Conservation (phyloP, 1,284 basidiomycete genomes). For the Chalciporus sp. region DNA sequence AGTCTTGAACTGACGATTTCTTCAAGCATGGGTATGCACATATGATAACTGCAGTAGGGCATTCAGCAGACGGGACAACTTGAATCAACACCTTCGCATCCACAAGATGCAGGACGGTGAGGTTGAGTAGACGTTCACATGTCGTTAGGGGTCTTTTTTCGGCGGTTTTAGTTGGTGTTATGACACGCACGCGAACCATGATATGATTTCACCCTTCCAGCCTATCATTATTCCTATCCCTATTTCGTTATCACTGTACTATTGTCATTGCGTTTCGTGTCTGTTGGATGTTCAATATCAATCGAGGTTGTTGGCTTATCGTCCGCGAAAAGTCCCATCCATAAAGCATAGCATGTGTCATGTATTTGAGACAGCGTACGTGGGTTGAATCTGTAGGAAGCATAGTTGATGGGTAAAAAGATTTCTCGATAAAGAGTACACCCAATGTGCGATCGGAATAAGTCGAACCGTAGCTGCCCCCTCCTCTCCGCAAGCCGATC, state of each 20-base stretch:
- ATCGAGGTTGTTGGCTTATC: neutral
- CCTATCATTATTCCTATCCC: slow-evolving; percentile 21
- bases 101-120: slow-evolving; percentile 43
- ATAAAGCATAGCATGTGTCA: slow-evolving; percentile 17
- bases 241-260: slow-evolving; percentile 18
- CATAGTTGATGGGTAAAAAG: slow-evolving; percentile 13
- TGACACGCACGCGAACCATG: neutral
- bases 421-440: slow-evolving; percentile 16
- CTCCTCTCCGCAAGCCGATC: neutral
- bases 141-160: neutral
- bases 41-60: slow-evolving; percentile 69
- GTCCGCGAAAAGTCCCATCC: too few species aligned
- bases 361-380: slow-evolving; percentile 18
- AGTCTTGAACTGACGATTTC: neutral
- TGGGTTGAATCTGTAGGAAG: slow-evolving; percentile 3
- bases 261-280: slow-evolving; percentile 7
- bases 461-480: neutral
- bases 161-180: neutral
- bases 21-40: slow-evolving; percentile 65
- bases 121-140: slow-evolving; percentile 11
- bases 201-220: slow-evolving; percentile 1
- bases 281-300: neutral
- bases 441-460: neutral
- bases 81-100: slow-evolving; percentile 75
- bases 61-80: slow-evolving; percentile 82